phyloP scores from a whole-genome alignment of 2,329 filamentous ascomycete species.

The Scytalidium lignicola region DNA sequence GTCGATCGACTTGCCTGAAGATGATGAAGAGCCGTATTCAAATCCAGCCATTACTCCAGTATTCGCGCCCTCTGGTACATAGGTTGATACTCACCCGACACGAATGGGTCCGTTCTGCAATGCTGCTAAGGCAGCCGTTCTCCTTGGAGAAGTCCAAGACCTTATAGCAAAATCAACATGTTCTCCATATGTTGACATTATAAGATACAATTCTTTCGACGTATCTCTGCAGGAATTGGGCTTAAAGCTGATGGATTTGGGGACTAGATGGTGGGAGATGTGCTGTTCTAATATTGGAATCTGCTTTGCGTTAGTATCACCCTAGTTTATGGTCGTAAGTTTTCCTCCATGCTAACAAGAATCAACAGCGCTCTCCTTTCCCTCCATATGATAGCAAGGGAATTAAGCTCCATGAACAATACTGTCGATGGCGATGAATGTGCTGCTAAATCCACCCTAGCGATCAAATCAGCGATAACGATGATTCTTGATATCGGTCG shows the following conservation, averaged over 20 bases:
- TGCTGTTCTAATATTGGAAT: constrained; percentile 18
- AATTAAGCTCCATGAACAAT: background rate
- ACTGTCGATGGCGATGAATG: constrained; percentile 1
- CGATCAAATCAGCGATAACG: constrained; percentile 13
- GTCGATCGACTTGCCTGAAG: constrained; percentile 15
- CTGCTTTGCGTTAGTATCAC: constrained; percentile 9
- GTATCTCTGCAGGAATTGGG: constrained; percentile 8
- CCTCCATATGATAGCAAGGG: constrained; percentile 9
- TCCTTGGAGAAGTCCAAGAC: constrained; percentile 14
- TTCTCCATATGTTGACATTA: constrained; percentile 7
- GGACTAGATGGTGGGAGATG: constrained; percentile 18
- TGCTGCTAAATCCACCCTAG: constrained; percentile 11
- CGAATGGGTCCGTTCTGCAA: constrained; percentile 17
- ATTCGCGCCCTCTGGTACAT: constrained; percentile 10
- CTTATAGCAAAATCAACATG: constrained; percentile 9
- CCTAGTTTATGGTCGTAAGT: background rate
- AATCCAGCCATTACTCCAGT: background rate
- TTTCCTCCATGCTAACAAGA: constrained; percentile 4
- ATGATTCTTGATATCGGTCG: constrained; percentile 18
- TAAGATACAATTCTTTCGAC: constrained; percentile 8
- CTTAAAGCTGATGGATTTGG: constrained; percentile 11
- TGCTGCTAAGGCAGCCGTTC: constrained; percentile 13
- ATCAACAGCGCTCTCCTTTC: constrained; percentile 12
- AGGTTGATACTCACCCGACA: constrained; percentile 11
- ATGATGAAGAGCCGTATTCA: constrained; percentile 9